Evolutionary conservation across 257 asterid genomes (phyloP).

Genomic region (Plantago elongata): DNA sequence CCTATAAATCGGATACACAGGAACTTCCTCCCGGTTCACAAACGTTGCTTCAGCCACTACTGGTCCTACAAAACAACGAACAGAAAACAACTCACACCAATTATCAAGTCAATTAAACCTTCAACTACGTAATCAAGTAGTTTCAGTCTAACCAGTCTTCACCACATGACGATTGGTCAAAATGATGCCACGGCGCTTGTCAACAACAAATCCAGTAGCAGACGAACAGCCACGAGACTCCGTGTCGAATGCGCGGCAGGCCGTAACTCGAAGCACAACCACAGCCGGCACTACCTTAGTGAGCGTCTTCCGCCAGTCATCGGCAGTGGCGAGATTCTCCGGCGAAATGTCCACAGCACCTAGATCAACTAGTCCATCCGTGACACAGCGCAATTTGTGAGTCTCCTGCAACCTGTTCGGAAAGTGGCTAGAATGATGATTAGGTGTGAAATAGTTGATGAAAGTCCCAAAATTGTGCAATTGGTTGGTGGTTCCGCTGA

Average conservation of each 20-base stretch:
- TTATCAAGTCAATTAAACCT: background rate
- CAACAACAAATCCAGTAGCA: constrained; percentile 91
- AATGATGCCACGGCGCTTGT: constrained; percentile 85
- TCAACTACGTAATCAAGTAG: background rate
- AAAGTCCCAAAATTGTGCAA: too few relatives aligned
- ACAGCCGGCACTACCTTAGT: constrained; percentile 90
- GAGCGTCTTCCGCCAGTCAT: constrained; percentile 91
- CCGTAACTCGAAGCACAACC: constrained; percentile 86
- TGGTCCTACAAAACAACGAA: constrained; percentile 54
- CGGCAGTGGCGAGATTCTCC: constrained; percentile 48
- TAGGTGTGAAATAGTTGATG: too few relatives aligned
- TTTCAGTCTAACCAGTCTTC: constrained; percentile 52
- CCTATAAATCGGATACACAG: constrained; percentile 86
- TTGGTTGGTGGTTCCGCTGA: too few relatives aligned
- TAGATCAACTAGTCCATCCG: too few relatives aligned
- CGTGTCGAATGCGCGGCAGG: constrained; percentile 92
- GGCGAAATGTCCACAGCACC: too few relatives aligned
- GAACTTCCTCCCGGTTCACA: constrained; percentile 89
- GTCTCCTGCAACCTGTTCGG: too few relatives aligned
- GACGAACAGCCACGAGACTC: constrained; percentile 88
- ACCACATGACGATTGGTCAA: constrained; percentile 95
- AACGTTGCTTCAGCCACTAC: constrained; percentile 99
- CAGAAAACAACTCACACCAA: background rate
- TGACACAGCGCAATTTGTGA: too few relatives aligned
- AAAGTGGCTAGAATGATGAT: too few relatives aligned